These are phyloP conservation scores for Sarcomyxa edulis DNA, from an alignment of 768 basidiomycete genomes.

Conservation along the genomic window DNA sequence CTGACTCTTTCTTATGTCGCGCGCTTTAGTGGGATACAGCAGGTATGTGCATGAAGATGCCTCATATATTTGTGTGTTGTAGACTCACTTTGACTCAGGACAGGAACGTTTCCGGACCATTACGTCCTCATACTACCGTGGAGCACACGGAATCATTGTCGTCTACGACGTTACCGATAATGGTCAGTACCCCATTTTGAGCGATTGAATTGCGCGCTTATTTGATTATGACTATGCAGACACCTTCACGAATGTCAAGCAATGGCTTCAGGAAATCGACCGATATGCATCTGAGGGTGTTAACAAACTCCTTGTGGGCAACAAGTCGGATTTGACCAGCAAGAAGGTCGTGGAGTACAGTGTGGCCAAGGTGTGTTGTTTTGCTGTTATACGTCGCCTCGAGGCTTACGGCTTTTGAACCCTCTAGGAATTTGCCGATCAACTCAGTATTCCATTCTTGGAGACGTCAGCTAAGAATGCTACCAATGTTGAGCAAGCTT, in stretches of 20 bases:
- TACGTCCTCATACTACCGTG: conserved; percentile 98
- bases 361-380: conserved; percentile 64
- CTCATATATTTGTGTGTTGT: conserved; percentile 2
- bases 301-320: conserved; percentile 97
- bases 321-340: conserved; percentile 97
- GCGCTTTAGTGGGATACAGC: conserved; percentile 91
- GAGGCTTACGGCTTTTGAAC: conserved; percentile 5
- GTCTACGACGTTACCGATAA: conserved; percentile 99
- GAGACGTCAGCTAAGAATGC: conserved; percentile 99
- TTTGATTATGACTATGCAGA: conserved; percentile 41
- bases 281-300: conserved; percentile 97
- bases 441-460: conserved; percentile 89
- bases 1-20: conserved; percentile 22
- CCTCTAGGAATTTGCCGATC: conserved; percentile 86
- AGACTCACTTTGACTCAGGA: conserved; percentile 36
- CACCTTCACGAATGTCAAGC: conserved; percentile 92
- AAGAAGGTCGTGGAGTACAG: conserved; percentile 94
- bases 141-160: conserved; percentile 96
- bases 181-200: conserved; percentile 35
- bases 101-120: conserved; percentile 99
- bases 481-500: conserved; percentile 98
- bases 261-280: conserved; percentile 91
- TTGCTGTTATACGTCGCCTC: too few relatives aligned
- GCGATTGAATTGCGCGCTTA: neutral
- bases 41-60: conserved; percentile 37